phyloP scores from a whole-genome alignment of 306 rosid species.

The Styphnolobium japonicum region DNA sequence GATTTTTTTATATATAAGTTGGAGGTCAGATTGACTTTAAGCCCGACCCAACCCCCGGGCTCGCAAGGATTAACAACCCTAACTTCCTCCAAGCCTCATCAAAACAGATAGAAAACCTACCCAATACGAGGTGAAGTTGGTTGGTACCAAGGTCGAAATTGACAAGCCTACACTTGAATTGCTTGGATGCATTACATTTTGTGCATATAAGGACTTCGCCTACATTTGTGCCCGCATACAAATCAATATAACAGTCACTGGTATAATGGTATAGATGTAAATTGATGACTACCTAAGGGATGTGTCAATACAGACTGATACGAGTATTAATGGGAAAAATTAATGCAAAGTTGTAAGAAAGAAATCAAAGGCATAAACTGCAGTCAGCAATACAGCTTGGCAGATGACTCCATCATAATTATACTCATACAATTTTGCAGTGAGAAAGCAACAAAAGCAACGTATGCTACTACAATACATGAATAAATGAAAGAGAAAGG shows the following conservation, averaged over 20 bases:
- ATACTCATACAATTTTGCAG: slow-evolving; percentile 32
- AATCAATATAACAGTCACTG: not conserved
- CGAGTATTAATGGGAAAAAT: not conserved
- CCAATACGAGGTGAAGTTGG: too few species aligned
- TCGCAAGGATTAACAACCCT: too few species aligned
- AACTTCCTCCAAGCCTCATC: too few species aligned
- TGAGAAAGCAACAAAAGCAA: slow-evolving; percentile 42
- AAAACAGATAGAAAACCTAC: too few species aligned
- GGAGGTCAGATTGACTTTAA: too few species aligned
- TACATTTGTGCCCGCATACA: not conserved
- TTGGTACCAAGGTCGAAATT: too few species aligned
- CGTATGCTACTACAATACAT: slow-evolving; percentile 22
- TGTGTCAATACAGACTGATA: not conserved
- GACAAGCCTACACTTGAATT: too few species aligned
- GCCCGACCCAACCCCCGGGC: too few species aligned
- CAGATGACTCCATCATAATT: slow-evolving; percentile 35
- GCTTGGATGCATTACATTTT: too few species aligned
- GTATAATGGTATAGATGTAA: slow-evolving; percentile 1
- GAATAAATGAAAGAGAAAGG: slow-evolving; percentile 30
- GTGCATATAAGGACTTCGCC: not conserved
- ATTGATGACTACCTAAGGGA: slow-evolving; percentile 2
- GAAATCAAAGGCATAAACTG: not conserved
- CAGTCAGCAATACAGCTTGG: slow-evolving; percentile 38
- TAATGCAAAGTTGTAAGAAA: slow-evolving; percentile 27
- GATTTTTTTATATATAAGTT: too few species aligned